Conservation (phyloP, 768 basidiomycete species). For the Fomitopsis serialis region DNA sequence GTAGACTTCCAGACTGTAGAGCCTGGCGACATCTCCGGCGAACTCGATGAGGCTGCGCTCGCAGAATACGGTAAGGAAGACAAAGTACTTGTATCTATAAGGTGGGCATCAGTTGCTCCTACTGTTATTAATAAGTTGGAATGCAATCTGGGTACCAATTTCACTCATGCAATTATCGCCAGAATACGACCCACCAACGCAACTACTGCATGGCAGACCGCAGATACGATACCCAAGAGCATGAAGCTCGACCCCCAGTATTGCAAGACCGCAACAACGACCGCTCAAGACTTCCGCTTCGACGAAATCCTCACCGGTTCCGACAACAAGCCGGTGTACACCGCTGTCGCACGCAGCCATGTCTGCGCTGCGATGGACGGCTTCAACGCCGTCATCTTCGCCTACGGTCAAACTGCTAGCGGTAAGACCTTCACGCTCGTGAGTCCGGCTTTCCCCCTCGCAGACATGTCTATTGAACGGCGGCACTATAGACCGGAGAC, state of each 20-base stretch:
- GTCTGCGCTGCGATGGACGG: conserved; percentile 94
- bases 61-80: conserved; percentile 66
- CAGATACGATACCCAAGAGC: conserved; percentile 32
- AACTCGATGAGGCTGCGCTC: conserved; percentile 59
- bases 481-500: conserved; percentile 49
- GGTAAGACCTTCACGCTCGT: conserved; percentile 72
- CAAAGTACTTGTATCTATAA: conserved; percentile 82
- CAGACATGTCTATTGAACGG: not conserved
- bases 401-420: conserved; percentile 85
- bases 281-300: conserved; percentile 54
- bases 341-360: conserved; percentile 69
- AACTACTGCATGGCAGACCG: conserved; percentile 51
- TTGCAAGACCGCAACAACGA: conserved; percentile 36
- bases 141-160: too few species aligned
- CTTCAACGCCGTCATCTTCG: conserved; percentile 94
- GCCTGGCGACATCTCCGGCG: conserved; percentile 59
- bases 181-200: conserved; percentile 61
- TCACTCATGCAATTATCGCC: not conserved
- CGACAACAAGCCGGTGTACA: conserved; percentile 76
- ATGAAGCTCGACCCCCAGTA: conserved; percentile 59
- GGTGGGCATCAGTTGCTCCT: conserved; percentile 34
- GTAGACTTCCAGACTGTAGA: conserved; percentile 75
- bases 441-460: conserved; percentile 9
- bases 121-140: not conserved
- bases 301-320: conserved; percentile 76